phyloP scores from a whole-genome alignment of 31 red algal genomes.

The Asparagopsis taxiformis region DNA sequence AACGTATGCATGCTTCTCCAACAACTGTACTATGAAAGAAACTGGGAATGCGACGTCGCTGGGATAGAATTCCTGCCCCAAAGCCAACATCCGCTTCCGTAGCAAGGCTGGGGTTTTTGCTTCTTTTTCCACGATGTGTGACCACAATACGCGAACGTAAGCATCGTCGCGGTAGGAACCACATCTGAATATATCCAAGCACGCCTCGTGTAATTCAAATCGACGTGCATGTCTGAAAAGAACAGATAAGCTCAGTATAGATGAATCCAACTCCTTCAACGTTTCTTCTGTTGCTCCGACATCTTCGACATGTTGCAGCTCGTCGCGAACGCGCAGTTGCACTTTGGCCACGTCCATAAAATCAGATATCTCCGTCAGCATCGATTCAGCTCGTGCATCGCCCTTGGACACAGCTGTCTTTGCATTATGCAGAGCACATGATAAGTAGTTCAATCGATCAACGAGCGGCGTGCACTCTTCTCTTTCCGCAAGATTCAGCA shows the following conservation, averaged over 20 bases:
- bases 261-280: constrained; percentile 42
- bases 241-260: constrained; percentile 63
- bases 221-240: constrained; percentile 78
- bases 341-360: constrained; percentile 89
- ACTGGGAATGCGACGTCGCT: constrained; percentile 64
- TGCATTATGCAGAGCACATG: constrained; percentile 82
- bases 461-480: constrained; percentile 25
- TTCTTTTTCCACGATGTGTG: constrained; percentile 60
- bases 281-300: constrained; percentile 10
- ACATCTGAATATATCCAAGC: constrained; percentile 77
- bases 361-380: constrained; percentile 75
- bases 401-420: constrained; percentile 66
- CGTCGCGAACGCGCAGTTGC: constrained; percentile 77
- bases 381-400: constrained; percentile 50
- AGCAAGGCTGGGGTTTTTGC: constrained; percentile 11
- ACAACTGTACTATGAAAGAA: constrained; percentile 51
- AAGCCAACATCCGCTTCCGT: constrained; percentile 22
- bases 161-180: constrained; percentile 79
- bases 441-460: constrained; percentile 76
- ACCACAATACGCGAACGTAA: constrained; percentile 71
- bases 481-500: constrained; percentile 61
- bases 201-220: constrained; percentile 75
- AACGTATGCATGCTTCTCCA: constrained; percentile 46
- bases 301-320: constrained; percentile 34
- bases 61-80: constrained; percentile 75